Conservation (phyloP, 495 filamentous ascomycete genomes). For the Bacidia rubella region DNA sequence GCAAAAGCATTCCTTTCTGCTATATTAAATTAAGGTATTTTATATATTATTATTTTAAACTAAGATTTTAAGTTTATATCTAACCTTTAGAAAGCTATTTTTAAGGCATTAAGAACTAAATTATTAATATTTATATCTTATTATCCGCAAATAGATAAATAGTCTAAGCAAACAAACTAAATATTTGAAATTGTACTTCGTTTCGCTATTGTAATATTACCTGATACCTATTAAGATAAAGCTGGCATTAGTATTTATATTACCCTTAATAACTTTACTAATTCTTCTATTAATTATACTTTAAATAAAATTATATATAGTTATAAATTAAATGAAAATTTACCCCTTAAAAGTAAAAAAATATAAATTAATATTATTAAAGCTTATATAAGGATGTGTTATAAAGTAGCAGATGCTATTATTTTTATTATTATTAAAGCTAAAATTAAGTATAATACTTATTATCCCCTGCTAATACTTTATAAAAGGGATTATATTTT, state of each 20-base stretch:
- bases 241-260: not conserved
- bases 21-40: not conserved
- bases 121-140: slow-evolving; percentile 4
- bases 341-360: not conserved
- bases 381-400: not conserved
- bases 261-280: not conserved
- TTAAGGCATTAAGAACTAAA: slow-evolving; percentile 2
- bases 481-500: not conserved
- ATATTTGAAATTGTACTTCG: slow-evolving; percentile 1
- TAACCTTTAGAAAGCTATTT: slow-evolving; percentile 1
- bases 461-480: not conserved
- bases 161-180: slow-evolving; percentile 2
- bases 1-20: not conserved
- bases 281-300: not conserved
- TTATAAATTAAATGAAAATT: not conserved
- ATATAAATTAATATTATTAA: not conserved
- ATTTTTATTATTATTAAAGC: not conserved
- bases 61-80: slow-evolving; percentile 4
- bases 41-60: slow-evolving; percentile 2
- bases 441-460: slow-evolving; percentile 1
- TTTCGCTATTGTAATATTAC: not conserved
- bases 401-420: not conserved
- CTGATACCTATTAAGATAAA: not conserved
- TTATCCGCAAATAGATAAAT: not conserved
- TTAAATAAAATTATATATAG: slow-evolving; percentile 3